These are phyloP conservation scores for Hymenoscyphus infarciens DNA, from an alignment of 2,329 filamentous ascomycete species.

Conservation along the genomic window DNA sequence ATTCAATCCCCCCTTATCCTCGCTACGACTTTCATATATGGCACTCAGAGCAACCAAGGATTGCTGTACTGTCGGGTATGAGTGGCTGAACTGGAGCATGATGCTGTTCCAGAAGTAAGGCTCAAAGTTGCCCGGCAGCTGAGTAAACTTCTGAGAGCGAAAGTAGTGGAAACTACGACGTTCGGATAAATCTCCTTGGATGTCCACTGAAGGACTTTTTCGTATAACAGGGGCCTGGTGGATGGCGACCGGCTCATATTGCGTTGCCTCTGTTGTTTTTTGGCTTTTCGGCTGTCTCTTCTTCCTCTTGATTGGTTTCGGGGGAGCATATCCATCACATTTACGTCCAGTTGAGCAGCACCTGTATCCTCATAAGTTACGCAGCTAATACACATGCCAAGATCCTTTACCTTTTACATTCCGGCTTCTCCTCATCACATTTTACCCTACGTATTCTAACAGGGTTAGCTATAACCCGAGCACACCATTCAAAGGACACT, in stretches of 20 bases:
- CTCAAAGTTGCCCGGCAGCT: conserved; percentile 24
- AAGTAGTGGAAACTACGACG: conserved; percentile 27
- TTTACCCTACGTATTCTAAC: conserved; percentile 21
- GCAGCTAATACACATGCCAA: no score
- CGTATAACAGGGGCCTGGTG: neutral
- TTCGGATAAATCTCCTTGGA: conserved; percentile 13
- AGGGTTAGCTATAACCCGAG: conserved; percentile 1
- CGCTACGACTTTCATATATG: conserved; percentile 15
- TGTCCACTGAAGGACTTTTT: conserved; percentile 7
- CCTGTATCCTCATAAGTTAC: neutral
- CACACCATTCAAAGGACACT: neutral
- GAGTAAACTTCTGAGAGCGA: conserved; percentile 14
- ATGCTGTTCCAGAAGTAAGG: conserved; percentile 19
- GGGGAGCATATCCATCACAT: conserved; percentile 21
- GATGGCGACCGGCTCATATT: neutral
- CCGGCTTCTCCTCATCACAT: conserved; percentile 25
- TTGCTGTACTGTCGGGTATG: conserved; percentile 13
- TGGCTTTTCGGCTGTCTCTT: neutral
- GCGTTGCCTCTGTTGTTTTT: neutral
- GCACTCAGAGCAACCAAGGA: conserved; percentile 16
- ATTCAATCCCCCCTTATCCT: conserved; percentile 19
- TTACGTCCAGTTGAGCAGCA: conserved; percentile 17
- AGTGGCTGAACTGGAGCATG: conserved; percentile 18
- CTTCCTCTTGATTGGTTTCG: conserved; percentile 5
- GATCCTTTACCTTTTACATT: conserved; percentile 13